Percentiles rank a stretch among this genome's conserved stretches.
Conservation (phyloP, 192 early-diverging fungal species). For the Entrophospora sp. region DNA sequence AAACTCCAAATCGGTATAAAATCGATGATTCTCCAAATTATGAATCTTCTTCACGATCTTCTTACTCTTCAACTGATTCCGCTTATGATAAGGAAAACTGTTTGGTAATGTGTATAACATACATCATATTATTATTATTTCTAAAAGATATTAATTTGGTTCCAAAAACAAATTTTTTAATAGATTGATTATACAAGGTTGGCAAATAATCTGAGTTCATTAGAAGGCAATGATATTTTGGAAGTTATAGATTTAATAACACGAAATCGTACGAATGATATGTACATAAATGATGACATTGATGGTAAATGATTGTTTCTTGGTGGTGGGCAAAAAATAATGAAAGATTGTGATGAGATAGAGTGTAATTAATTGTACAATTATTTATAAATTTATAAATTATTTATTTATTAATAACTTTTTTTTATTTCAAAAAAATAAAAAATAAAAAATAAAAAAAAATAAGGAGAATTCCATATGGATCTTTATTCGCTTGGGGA, state of each 20-base stretch:
- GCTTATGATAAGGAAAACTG: background rate
- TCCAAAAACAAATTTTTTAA: too few relatives aligned
- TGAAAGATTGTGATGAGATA: too few relatives aligned
- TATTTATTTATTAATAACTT: too few relatives aligned
- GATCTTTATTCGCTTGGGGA: constrained; percentile 30
- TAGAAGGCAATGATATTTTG: constrained; percentile 29
- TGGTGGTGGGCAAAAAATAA: too few relatives aligned
- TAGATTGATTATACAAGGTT: constrained; percentile 28
- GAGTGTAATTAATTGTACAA: too few relatives aligned
- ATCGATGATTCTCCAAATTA: background rate
- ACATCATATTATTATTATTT: too few relatives aligned
- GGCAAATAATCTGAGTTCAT: constrained; percentile 30
- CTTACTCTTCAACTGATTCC: background rate
- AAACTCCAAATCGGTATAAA: background rate
- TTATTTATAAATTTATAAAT: too few relatives aligned
- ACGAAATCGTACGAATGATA: constrained; percentile 28
- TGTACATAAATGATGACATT: constrained; percentile 35
- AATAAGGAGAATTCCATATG: constrained; percentile 35
- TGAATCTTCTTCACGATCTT: constrained; percentile 8
- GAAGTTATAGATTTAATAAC: constrained; percentile 31
- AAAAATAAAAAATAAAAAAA: too few relatives aligned
- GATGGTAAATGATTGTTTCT: too few relatives aligned
- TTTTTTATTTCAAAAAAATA: too few relatives aligned
- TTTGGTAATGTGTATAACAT: background rate
- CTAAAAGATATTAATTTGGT: too few relatives aligned